These are phyloP conservation scores for Raffaelea deltoideospora DNA, from an alignment of 2,329 filamentous ascomycete species.

Conservation along the genomic window DNA sequence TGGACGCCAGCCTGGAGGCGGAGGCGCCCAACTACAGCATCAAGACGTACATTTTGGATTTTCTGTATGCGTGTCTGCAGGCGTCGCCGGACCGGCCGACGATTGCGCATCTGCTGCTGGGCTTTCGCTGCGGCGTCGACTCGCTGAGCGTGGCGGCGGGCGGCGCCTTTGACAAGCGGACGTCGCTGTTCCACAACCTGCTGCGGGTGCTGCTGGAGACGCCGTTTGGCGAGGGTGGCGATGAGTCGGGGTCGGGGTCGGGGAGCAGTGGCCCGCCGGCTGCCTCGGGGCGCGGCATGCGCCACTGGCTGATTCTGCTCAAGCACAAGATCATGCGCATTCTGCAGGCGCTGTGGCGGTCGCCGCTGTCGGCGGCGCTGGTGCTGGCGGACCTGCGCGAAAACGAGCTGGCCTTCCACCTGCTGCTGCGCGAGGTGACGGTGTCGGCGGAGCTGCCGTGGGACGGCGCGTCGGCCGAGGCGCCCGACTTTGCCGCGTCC, in stretches of 20 bases:
- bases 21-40: slow-evolving; percentile 61
- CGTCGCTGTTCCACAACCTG: slow-evolving; percentile 73
- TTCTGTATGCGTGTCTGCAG: slow-evolving; percentile 66
- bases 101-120: slow-evolving; percentile 79
- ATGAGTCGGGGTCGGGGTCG: too few relatives aligned
- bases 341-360: slow-evolving; percentile 69
- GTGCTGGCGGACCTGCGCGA: slow-evolving; percentile 67
- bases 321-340: slow-evolving; percentile 58
- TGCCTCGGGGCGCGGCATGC: too few relatives aligned
- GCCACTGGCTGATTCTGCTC: slow-evolving; percentile 53
- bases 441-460: slow-evolving; percentile 56
- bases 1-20: slow-evolving; percentile 60
- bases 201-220: slow-evolving; percentile 56
- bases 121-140: slow-evolving; percentile 64
- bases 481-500: slow-evolving; percentile 53
- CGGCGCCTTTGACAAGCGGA: slow-evolving; percentile 54
- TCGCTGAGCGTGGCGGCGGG: slow-evolving; percentile 52
- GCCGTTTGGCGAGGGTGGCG: slow-evolving; percentile 42
- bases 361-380: slow-evolving; percentile 59
- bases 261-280: too few relatives aligned
- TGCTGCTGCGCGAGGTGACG: slow-evolving; percentile 57
- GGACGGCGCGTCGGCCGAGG: slow-evolving; percentile 49
- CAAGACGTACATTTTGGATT: slow-evolving; percentile 73
- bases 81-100: slow-evolving; percentile 64
- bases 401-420: slow-evolving; percentile 64